Evolutionary conservation across 345 rosid genomes (phyloP).

Genomic region (Diplotaxis tenuifolia): DNA sequence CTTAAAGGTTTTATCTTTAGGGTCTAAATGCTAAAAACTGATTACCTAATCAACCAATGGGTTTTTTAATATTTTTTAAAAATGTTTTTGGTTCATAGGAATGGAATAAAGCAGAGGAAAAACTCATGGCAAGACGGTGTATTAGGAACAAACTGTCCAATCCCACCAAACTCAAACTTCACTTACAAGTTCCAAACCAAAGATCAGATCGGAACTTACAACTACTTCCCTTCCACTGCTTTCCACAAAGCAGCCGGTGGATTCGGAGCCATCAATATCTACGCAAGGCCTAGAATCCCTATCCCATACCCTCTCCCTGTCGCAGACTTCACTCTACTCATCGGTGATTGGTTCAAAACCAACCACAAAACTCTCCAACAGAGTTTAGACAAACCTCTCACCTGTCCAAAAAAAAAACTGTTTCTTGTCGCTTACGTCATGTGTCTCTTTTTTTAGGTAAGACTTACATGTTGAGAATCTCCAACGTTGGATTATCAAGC

Average conservation of each 20-base stretch:
- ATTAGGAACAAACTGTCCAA: constrained; percentile 80
- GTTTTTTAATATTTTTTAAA: background rate
- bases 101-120: constrained; percentile 85
- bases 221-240: constrained; percentile 77
- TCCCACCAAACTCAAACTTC: constrained; percentile 75
- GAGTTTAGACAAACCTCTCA: too few relatives aligned
- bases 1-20: constrained; percentile 5
- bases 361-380: constrained; percentile 50
- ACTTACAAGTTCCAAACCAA: constrained; percentile 82
- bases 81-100: constrained; percentile 42
- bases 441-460: constrained; percentile 49
- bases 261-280: constrained; percentile 65
- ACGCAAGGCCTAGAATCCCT: constrained; percentile 65
- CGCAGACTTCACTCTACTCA: constrained; percentile 68
- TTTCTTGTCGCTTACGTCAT: background rate
- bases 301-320: constrained; percentile 69
- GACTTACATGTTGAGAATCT: constrained; percentile 80
- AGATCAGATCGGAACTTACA: constrained; percentile 86
- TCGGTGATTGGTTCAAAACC: constrained; percentile 86
- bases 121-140: constrained; percentile 94
- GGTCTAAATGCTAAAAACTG: background rate
- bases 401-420: too few relatives aligned
- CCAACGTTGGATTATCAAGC: constrained; percentile 73
- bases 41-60: background rate
- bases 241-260: constrained; percentile 90